Conservation (phyloP, 1,284 basidiomycete species). For the Flammula alnicola region DNA sequence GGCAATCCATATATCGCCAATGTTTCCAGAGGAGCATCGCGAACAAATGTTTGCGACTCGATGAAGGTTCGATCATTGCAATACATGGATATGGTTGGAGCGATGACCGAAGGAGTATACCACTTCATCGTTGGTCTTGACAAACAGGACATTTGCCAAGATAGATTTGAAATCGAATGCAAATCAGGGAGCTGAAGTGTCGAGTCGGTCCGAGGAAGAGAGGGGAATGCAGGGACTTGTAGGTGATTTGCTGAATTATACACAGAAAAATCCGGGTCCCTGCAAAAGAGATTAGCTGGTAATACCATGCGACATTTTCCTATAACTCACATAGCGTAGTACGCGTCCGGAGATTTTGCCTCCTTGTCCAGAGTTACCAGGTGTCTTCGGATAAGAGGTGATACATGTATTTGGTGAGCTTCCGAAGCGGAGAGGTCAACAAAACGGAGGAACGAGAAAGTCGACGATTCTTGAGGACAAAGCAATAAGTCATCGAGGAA, state of each 20-base stretch:
- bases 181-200: conserved; percentile 60
- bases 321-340: conserved; percentile 52
- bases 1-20: conserved; percentile 89
- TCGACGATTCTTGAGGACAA: conserved; percentile 40
- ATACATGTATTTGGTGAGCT: conserved; percentile 62
- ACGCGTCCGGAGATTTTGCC: conserved; percentile 41
- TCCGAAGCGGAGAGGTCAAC: conserved; percentile 67
- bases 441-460: conserved; percentile 83
- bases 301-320: conserved; percentile 19
- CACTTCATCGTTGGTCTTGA: conserved; percentile 82
- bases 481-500: neutral
- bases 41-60: conserved; percentile 66
- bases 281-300: conserved; percentile 28
- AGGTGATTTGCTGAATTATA: conserved; percentile 37
- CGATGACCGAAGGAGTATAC: conserved; percentile 83
- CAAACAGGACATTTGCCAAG: conserved; percentile 79
- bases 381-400: conserved; percentile 59
- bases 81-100: conserved; percentile 80
- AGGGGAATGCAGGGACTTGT: conserved; percentile 32
- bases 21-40: conserved; percentile 74
- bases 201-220: conserved; percentile 43
- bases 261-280: conserved; percentile 66
- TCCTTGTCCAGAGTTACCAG: conserved; percentile 56
- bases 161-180: conserved; percentile 59
- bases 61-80: conserved; percentile 83